These are phyloP conservation scores for Aspergillus sp. DNA, from an alignment of 2,329 filamentous ascomycete species.

Conservation along the genomic window DNA sequence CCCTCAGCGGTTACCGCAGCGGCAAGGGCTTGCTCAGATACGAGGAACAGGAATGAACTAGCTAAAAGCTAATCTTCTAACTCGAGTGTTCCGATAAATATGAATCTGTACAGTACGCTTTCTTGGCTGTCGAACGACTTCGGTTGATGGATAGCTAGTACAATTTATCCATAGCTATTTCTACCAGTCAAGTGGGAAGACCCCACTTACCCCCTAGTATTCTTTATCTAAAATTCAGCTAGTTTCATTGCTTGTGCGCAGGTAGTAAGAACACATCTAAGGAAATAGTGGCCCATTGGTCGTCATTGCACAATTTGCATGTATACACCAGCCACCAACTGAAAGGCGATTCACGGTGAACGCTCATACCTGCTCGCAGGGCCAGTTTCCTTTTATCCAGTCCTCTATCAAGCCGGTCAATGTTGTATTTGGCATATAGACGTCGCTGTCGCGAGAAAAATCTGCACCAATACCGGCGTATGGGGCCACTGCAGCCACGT, in stretches of 20 bases:
- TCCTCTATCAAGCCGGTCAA: conserved; percentile 61
- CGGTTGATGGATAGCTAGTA: not conserved
- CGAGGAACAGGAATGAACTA: conserved; percentile 47
- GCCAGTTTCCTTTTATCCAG: conserved; percentile 62
- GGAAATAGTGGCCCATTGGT: not conserved
- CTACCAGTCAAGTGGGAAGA: too few relatives aligned
- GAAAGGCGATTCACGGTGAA: not conserved
- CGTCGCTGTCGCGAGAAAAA: conserved; percentile 51
- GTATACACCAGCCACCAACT: not conserved
- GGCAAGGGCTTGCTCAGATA: conserved; percentile 93
- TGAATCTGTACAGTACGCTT: not conserved
- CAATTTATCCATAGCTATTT: not conserved
- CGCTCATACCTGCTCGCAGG: conserved; percentile 28
- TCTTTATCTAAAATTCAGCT: not conserved
- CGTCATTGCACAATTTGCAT: not conserved
- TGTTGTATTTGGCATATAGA: conserved; percentile 56
- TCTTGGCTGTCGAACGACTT: not conserved
- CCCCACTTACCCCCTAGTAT: not conserved
- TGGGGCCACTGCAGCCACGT: conserved; percentile 73
- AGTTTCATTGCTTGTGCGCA: not conserved
- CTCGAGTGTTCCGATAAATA: not conserved
- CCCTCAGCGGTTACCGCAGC: conserved; percentile 77
- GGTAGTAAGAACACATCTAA: not conserved
- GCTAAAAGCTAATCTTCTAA: not conserved
- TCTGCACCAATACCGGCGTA: conserved; percentile 56